A percentile compares a stretch with the other conserved stretches of the same genome.
These are phyloP conservation scores for Megacollybia marginata DNA, from an alignment of 768 basidiomycete genomes.

Conservation along the genomic window DNA sequence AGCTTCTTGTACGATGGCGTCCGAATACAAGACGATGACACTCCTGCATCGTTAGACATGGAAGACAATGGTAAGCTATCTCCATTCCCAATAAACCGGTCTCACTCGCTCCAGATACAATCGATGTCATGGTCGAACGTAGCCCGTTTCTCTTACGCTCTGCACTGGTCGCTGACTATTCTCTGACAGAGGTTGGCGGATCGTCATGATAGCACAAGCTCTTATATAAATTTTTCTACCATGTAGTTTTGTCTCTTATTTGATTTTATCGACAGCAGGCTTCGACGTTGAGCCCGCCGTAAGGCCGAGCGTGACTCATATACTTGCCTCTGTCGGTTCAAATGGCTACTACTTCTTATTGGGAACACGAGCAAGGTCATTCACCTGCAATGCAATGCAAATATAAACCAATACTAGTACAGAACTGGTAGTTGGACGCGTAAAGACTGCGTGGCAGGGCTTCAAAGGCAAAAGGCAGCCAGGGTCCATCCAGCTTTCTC, in stretches of 20 bases:
- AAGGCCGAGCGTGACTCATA: background rate
- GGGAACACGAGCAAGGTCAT: background rate
- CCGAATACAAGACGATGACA: conserved; percentile 85
- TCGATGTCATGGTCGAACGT: conserved; percentile 98
- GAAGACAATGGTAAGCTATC: conserved; percentile 71
- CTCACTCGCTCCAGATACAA: conserved; percentile 51
- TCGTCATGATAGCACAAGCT: conserved; percentile 3
- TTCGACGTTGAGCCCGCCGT: no score
- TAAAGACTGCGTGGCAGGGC: background rate
- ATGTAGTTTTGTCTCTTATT: background rate
- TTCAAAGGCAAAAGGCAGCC: background rate
- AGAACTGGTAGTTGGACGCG: background rate
- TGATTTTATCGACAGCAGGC: background rate
- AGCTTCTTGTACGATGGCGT: conserved; percentile 90
- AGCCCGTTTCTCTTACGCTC: conserved; percentile 22
- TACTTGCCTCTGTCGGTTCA: background rate
- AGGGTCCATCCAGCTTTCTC: background rate
- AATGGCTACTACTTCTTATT: background rate
- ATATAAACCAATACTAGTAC: background rate
- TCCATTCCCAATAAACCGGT: background rate
- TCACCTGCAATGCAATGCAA: no score
- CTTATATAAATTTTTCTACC: background rate
- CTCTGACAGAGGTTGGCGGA: conserved; percentile 38
- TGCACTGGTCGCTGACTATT: conserved; percentile 4
- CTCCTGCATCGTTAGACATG: conserved; percentile 79